Base-by-base conservation (phyloP, 1,284 basidiomycete species). In the Mycena citricolor region DNA sequence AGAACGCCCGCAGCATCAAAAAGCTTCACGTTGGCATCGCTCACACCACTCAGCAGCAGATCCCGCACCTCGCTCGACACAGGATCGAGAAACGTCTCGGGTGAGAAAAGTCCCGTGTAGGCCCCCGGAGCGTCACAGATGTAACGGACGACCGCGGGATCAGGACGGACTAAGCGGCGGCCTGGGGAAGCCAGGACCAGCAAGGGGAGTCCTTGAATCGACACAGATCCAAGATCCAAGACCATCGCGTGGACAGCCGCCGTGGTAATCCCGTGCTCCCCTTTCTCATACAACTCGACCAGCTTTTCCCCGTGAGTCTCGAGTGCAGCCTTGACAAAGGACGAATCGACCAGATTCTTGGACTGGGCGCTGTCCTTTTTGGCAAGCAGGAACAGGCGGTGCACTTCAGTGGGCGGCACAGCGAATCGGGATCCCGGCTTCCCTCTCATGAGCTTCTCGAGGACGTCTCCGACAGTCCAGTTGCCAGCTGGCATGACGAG, bases 1-100 rank as follows among this genome's bases (percentile, higher is more conserved):
- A 51, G 23, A 8, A 37, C 41, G 5, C 29, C 49, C 4, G 7
- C 32, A 5, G 35, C 36, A 29, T 51, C 44, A 23, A 51, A 47
- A 2, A 20, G 19, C 31, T 26, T 30, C 4, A 51, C 38, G 19
- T 47, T 47, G 30, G 36, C 33, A 33, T 42, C 5, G n/a, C n/a
- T n/a, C n/a, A n/a, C n/a, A n/a, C n/a, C n/a, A n/a, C n/a, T n/a
- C n/a, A n/a, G n/a, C n/a, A n/a, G n/a, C n/a, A n/a, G n/a, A n/a
- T n/a, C n/a, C n/a, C n/a, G n/a, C n/a, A n/a, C n/a, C n/a, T n/a
- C n/a, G n/a, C n/a, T n/a, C n/a, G n/a, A n/a, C n/a, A n/a, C n/a
- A n/a, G n/a, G n/a, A n/a, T n/a, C n/a, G n/a, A n/a, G n/a, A n/a
- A n/a, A n/a, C n/a, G n/a, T n/a, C n/a, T n/a, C n/a, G n/a, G n/a